A percentile compares a stretch with the other conserved stretches of the same genome.
Conservation (phyloP, 108 stramenopile genomes). For the Discostella stelligeroides region DNA sequence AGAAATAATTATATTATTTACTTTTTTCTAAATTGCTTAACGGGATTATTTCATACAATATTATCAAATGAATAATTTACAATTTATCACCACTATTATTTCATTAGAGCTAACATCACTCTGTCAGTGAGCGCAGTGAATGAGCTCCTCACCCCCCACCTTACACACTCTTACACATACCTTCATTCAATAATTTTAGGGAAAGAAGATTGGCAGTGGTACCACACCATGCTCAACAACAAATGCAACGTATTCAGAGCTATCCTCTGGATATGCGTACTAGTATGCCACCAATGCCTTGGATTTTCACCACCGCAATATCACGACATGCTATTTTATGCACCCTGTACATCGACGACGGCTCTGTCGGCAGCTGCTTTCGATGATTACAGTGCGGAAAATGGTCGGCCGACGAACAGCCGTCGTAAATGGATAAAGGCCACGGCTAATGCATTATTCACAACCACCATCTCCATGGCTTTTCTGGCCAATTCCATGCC, state of each 20-base stretch:
- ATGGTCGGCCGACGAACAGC: background rate
- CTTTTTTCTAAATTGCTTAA: too few relatives aligned
- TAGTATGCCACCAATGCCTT: conserved; percentile 2
- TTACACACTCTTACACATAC: too few relatives aligned
- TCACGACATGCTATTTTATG: background rate
- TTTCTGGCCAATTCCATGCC: background rate
- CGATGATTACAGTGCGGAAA: background rate
- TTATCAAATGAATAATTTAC: too few relatives aligned
- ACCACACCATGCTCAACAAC: background rate
- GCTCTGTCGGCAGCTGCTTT: background rate
- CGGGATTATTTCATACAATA: too few relatives aligned
- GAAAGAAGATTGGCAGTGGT: too few relatives aligned
- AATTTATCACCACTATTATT: too few relatives aligned
- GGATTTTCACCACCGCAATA: conserved; percentile 6
- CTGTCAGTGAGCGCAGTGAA: too few relatives aligned
- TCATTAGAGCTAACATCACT: too few relatives aligned
- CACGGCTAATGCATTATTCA: conserved; percentile 2
- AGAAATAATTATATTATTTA: too few relatives aligned
- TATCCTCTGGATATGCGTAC: conserved; percentile 21
- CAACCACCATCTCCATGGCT: conserved; percentile 4
- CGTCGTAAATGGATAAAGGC: conserved; percentile 26
- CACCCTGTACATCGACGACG: background rate
- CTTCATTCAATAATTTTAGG: too few relatives aligned
- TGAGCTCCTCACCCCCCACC: too few relatives aligned
- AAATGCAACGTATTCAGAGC: background rate